Evolutionary conservation across 2,329 filamentous ascomycete species (phyloP), one percentile per base, ranked within the genome.

Genomic region (Lecanicillium sp.): DNA sequence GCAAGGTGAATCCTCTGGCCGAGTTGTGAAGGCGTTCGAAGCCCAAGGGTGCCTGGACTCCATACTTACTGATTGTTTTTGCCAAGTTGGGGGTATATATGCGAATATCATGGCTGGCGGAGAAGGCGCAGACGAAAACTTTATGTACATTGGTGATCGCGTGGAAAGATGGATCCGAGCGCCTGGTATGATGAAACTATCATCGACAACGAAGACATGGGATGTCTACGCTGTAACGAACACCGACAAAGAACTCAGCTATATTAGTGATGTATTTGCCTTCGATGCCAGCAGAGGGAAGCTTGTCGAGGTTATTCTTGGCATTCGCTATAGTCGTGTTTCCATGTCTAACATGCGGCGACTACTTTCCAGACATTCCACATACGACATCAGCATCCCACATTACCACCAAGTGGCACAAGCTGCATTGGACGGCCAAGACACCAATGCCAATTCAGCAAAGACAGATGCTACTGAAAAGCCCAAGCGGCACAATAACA

Each of bases 81-180:
- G 61, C 27, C 68, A 70, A 50, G 58, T 68, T 0, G 64, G 41
- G 14, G 67, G 67, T 3, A 57, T 70, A 2, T 68, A 51, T 42
- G 56, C 63, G 6, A 71, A 70, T 51, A 56, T 52, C 48, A 63
- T 70, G 63, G 58, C 58, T 1, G 58, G 65, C 7, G 5, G 5
- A 10, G 14, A 5, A 30, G 46, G 5, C 27, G 41, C 1, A 26
- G 52, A 0, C 45, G 30, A 41, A 10, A 15, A 10, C 1, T 62
- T 64, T 23, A 62, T 69, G 27, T 70, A 54, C 55, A 55, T 70
- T 17, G 56, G 60, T 5, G 60, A 52, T 10, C 55, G 62, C 1
- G 54, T 61, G 32, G 64, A 67, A 10, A 36, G 49, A 15, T 64
- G 55, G 60, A 59, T 69, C 5, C 62, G 66, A 5, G 56, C 59